phyloP scores from a whole-genome alignment of 2,329 filamentous ascomycete species.

The Pseudocercospora fijiensis region DNA sequence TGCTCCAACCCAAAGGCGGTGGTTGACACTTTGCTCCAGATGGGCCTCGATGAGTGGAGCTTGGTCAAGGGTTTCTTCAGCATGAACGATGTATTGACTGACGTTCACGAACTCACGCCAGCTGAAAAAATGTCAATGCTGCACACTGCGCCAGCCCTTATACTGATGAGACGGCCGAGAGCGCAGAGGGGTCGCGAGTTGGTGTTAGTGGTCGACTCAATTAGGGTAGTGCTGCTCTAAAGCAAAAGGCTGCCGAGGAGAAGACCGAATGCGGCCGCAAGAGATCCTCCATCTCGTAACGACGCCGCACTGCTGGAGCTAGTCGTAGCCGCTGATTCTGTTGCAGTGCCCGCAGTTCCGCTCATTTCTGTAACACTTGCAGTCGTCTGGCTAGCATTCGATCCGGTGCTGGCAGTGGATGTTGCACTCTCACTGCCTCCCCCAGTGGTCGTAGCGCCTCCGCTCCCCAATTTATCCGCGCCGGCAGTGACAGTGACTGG shows the following conservation, averaged over 20 bases:
- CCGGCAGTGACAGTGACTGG: constrained; percentile 25
- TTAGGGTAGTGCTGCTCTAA: background rate
- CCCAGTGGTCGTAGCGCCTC: constrained; percentile 1
- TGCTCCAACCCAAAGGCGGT: no score
- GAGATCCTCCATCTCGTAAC: background rate
- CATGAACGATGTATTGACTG: background rate
- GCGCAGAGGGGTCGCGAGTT: no score
- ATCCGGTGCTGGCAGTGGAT: background rate
- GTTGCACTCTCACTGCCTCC: background rate
- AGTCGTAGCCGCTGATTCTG: constrained; percentile 13
- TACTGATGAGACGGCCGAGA: background rate
- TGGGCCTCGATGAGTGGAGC: no score
- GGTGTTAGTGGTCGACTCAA: background rate
- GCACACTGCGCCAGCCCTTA: background rate
- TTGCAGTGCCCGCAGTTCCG: constrained; percentile 11
- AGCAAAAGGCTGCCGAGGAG: background rate
- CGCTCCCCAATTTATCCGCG: constrained; percentile 15
- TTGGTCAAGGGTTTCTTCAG: background rate
- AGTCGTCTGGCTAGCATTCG: constrained; percentile 2
- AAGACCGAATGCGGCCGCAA: background rate
- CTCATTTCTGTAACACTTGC: background rate
- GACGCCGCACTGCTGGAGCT: constrained; percentile 13
- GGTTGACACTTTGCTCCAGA: background rate
- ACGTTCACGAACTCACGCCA: background rate
- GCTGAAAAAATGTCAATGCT: no score